Base-by-base conservation (phyloP, 768 basidiomycete species). In the Neoboletus brunneissimus region DNA sequence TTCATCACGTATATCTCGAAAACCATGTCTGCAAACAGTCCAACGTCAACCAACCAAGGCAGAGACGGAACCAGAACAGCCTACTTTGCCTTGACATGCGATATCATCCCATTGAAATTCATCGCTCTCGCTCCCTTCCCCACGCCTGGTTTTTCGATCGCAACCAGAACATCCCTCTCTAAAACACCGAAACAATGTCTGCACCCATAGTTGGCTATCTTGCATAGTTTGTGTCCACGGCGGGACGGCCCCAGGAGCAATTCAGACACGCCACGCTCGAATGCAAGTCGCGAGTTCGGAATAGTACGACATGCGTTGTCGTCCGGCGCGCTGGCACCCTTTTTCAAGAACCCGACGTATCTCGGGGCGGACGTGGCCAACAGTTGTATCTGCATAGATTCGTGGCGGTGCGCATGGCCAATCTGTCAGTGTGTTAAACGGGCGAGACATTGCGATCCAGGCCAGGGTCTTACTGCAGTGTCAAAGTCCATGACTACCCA, bases 331-430 rank as follows among this genome's bases (percentile, higher is more conserved):
- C n/a, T 13, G 0, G 2, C 22, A 15, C 3, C 25, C 13, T 2
- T 2, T 25, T 31, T 41, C 42, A 6, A 13, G 6, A 16, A 11
- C 12, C 5, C 16, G 13, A 37, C 41, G 4, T 1, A 0, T 10
- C 0, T 15, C 22, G 52, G 46, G 10, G 0, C 1, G 0, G 0
- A n/a, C 15, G 0, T 0, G 13, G 67, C 32, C 0, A 75, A 55
- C 32, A 81, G 5, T 3, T 69, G 61, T 48, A 87, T 61, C 20
- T 73, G 45, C 78, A 82, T 82, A 9, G 70, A 62, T 0, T 82
- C 77, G 59, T 89, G 87, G n/a, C 87, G 79, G 57, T 84, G 82
- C 41, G 78, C 79, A 65, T 89, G 87, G 0, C 82, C 81, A 34
- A 80, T 70, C 87, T 88, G 64, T n/a, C n/a, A 44, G 8, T 15